These are phyloP conservation scores for Pyrus pyrifolia DNA, from an alignment of 306 rosid species.

Conservation along the genomic window DNA sequence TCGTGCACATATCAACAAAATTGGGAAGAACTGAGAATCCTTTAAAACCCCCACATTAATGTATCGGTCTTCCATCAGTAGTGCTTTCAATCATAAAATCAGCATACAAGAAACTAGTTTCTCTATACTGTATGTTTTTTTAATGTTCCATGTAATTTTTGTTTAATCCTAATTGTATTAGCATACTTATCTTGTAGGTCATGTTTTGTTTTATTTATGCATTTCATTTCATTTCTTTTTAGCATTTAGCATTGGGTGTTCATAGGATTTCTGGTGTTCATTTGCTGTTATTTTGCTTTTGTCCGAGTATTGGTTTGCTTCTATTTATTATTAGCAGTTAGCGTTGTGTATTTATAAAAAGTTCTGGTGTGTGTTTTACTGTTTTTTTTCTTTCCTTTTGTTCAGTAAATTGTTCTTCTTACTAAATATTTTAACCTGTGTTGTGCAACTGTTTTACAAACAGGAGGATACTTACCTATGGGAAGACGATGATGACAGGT, in stretches of 20 bases:
- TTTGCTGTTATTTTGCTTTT: neutral
- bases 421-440: slow-evolving; percentile 12
- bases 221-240: neutral
- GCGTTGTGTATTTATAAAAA: neutral
- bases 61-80: neutral
- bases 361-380: neutral
- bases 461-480: slow-evolving; percentile 96
- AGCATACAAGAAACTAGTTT: neutral
- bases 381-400: neutral
- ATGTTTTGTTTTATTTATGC: neutral
- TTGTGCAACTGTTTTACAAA: slow-evolving; percentile 15
- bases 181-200: neutral
- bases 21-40: neutral
- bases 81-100: neutral
- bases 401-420: neutral
- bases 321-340: neutral
- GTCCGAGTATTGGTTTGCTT: neutral
- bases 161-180: neutral
- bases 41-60: neutral
- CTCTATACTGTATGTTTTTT: neutral
- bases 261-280: neutral
- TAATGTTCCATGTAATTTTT: neutral
- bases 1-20: neutral
- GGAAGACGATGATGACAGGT: slow-evolving; percentile 99
- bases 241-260: neutral